A percentile compares a stretch with the other conserved stretches of the same genome.
phyloP scores from a whole-genome alignment of 108 stramenopile species.

The Nitzschia sp. region DNA sequence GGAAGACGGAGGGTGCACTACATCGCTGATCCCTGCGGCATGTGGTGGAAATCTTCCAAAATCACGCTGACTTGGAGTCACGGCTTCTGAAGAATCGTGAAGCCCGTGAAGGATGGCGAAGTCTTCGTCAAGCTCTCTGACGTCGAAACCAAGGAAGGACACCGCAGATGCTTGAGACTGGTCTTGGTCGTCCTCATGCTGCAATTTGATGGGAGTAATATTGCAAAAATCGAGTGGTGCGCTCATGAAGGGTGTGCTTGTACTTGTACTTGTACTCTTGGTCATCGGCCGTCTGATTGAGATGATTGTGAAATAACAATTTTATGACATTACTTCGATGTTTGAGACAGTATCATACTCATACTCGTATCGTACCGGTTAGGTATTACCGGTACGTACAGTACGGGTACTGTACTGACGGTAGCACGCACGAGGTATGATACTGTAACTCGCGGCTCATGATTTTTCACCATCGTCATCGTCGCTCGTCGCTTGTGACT shows the following conservation, averaged over 20 bases:
- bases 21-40: not conserved
- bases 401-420: too few relatives aligned
- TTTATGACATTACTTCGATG: too few relatives aligned
- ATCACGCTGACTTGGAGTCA: not conserved
- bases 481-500: too few relatives aligned
- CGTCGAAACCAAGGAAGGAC: conserved; percentile 56
- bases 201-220: not conserved
- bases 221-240: not conserved
- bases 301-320: not conserved
- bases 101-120: conserved; percentile 1
- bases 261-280: too few relatives aligned
- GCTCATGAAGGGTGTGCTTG: not conserved
- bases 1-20: too few relatives aligned
- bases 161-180: conserved; percentile 46
- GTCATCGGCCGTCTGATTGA: not conserved
- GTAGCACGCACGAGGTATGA: too few relatives aligned
- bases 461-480: too few relatives aligned
- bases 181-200: conserved; percentile 32
- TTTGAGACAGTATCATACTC: too few relatives aligned
- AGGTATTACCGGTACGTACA: too few relatives aligned
- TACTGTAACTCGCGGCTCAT: too few relatives aligned
- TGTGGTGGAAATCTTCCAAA: not conserved
- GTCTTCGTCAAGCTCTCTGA: conserved; percentile 27
- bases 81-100: not conserved
- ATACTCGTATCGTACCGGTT: too few relatives aligned